phyloP scores from a whole-genome alignment of 768 basidiomycete species.

The Auricularia cornea region DNA sequence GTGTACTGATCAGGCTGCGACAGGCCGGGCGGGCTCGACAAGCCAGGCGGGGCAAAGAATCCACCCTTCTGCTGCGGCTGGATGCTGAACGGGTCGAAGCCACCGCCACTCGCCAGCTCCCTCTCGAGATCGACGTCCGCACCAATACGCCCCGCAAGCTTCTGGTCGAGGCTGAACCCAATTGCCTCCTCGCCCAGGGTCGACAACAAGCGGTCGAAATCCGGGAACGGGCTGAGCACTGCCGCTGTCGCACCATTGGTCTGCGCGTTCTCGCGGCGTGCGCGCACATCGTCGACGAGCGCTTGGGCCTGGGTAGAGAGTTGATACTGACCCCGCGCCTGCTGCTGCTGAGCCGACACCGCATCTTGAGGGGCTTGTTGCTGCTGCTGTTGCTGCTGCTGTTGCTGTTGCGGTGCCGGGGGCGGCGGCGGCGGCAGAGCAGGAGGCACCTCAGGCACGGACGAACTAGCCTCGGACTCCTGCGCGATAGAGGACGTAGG shows the following conservation, averaged over 20 bases:
- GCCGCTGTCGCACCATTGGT: slow-evolving; percentile 27
- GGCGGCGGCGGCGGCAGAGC: background rate
- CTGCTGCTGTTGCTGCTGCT: slow-evolving; percentile 15
- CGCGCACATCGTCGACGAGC: slow-evolving; percentile 74
- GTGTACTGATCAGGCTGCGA: background rate
- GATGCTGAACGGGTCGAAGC: slow-evolving; percentile 55
- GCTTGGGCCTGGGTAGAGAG: slow-evolving; percentile 82
- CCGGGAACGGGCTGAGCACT: slow-evolving; percentile 62
- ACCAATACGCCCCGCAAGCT: slow-evolving; percentile 35
- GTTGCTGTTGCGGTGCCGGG: slow-evolving; percentile 31
- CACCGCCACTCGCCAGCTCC: background rate
- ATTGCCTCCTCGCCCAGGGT: slow-evolving; percentile 63
- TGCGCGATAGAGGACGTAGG: slow-evolving; percentile 3
- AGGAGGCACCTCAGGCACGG: background rate
- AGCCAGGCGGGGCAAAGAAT: background rate
- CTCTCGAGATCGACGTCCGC: background rate
- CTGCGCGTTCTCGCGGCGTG: slow-evolving; percentile 48
- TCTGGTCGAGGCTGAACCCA: slow-evolving; percentile 81
- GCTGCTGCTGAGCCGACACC: slow-evolving; percentile 42
- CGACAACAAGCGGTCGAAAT: slow-evolving; percentile 77
- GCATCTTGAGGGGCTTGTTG: background rate
- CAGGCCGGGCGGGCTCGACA: background rate
- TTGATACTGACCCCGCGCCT: slow-evolving; percentile 56
- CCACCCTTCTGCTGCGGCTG: background rate
- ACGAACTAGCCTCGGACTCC: background rate